These are phyloP conservation scores for Corylus avellana DNA, from an alignment of 306 rosid genomes.

Conservation along the genomic window DNA sequence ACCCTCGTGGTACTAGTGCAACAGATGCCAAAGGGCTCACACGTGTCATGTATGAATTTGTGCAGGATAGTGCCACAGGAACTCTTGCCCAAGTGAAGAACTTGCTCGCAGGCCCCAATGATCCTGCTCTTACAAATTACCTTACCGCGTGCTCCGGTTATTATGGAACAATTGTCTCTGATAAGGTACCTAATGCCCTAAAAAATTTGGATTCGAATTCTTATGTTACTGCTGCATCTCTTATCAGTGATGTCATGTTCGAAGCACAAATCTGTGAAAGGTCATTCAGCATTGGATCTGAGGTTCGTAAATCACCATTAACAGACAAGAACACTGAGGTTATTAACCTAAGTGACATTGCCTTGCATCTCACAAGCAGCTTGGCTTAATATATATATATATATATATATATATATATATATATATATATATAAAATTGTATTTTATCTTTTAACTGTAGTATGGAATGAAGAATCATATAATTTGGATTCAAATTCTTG, in stretches of 20 bases:
- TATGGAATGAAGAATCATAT: too few relatives aligned
- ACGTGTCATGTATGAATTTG: not conserved
- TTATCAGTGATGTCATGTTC: too few relatives aligned
- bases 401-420: too few relatives aligned
- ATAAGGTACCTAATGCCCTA: too few relatives aligned
- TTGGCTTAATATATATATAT: too few relatives aligned
- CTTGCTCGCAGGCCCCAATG: not conserved
- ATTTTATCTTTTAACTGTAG: too few relatives aligned
- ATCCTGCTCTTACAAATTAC: not conserved
- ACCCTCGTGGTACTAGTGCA: too few relatives aligned
- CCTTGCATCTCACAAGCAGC: not conserved
- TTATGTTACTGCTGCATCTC: not conserved
- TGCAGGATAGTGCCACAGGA: not conserved
- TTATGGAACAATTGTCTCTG: not conserved
- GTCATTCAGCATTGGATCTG: not conserved
- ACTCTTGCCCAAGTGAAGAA: not conserved
- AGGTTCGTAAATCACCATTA: not conserved
- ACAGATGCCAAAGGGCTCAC: not conserved
- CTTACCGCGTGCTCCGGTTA: not conserved
- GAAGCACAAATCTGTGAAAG: not conserved
- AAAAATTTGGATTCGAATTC: too few relatives aligned
- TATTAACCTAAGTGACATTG: not conserved
- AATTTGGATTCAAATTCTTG: too few relatives aligned
- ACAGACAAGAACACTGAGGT: not conserved
- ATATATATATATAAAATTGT: too few relatives aligned